Conservation (phyloP, 768 basidiomycete genomes). For the Termitomyces sp. region DNA sequence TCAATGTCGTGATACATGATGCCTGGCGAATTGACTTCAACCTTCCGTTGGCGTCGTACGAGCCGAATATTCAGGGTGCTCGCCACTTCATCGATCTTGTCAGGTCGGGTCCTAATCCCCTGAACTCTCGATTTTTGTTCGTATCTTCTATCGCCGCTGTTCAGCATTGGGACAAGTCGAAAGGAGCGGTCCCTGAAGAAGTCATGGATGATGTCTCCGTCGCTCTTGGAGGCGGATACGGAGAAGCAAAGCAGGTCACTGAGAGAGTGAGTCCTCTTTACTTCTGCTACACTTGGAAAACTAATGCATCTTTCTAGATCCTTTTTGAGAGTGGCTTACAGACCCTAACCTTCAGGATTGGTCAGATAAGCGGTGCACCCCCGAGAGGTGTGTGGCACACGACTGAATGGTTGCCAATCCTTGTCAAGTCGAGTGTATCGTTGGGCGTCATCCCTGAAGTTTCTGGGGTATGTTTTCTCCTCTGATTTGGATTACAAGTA, state of each 20-base stretch:
- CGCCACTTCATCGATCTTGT: background rate
- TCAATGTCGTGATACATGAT: too few species aligned
- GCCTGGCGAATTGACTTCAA: too few species aligned
- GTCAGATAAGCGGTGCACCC: too few species aligned
- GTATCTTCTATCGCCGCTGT: too few species aligned
- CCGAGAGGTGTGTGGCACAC: conserved; percentile 15
- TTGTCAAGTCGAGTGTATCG: conserved; percentile 27
- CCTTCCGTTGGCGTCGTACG: background rate
- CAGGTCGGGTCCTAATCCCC: too few species aligned
- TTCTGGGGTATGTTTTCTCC: conserved; percentile 17
- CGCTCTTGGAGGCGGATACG: background rate
- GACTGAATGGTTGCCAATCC: conserved; percentile 33
- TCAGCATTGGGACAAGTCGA: too few species aligned
- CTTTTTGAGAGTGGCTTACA: too few species aligned
- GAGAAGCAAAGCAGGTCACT: too few species aligned
- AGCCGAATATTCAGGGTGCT: background rate
- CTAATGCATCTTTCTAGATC: too few species aligned
- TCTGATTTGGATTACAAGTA: background rate
- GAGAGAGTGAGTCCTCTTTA: too few species aligned
- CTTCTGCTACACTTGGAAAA: too few species aligned
- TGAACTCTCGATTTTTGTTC: background rate
- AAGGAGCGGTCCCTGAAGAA: background rate
- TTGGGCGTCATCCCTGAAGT: conserved; percentile 21
- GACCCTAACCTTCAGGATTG: too few species aligned
- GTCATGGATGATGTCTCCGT: conserved; percentile 14